These are phyloP conservation scores for Penicillium sp. DNA, from an alignment of 2,329 filamentous ascomycete species.

Conservation along the genomic window DNA sequence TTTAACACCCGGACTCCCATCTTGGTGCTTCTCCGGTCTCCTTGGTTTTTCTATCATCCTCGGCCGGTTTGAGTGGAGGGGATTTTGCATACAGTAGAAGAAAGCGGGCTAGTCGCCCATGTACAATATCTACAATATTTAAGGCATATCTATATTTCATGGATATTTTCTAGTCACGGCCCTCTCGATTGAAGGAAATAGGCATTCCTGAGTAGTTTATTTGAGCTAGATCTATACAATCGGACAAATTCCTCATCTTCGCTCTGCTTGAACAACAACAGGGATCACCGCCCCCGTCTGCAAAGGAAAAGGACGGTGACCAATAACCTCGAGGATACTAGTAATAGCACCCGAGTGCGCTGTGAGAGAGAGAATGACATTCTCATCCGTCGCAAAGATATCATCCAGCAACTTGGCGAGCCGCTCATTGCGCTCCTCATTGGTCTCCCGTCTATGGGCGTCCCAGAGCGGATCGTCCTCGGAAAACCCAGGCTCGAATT, in stretches of 20 bases:
- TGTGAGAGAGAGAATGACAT: slow-evolving; percentile 55
- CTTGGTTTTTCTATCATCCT: not conserved
- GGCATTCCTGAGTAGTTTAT: not conserved
- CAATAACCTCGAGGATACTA: slow-evolving; percentile 49
- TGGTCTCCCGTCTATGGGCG: slow-evolving; percentile 49
- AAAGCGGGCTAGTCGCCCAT: slow-evolving; percentile 4
- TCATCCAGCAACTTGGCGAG: slow-evolving; percentile 51
- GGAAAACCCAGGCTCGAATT: slow-evolving; percentile 54
- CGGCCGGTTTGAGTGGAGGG: not conserved
- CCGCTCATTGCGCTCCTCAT: slow-evolving; percentile 49
- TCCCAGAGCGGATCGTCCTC: slow-evolving; percentile 58
- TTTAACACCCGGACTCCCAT: slow-evolving; percentile 7
- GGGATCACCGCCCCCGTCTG: slow-evolving; percentile 54
- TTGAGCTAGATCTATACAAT: not conserved
- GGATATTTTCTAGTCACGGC: not conserved
- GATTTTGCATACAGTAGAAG: slow-evolving; percentile 2
- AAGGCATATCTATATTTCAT: not conserved
- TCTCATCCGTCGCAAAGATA: slow-evolving; percentile 51
- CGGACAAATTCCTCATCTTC: not conserved
- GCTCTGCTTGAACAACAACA: slow-evolving; percentile 49
- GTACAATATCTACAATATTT: slow-evolving; percentile 6
- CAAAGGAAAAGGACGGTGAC: slow-evolving; percentile 49
- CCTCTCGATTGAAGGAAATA: not conserved
- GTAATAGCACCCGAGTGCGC: slow-evolving; percentile 61
- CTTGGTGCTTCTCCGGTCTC: not conserved